Evolutionary conservation across 139 green algal genomes (phyloP).

Genomic region (Eudorina sp.): DNA sequence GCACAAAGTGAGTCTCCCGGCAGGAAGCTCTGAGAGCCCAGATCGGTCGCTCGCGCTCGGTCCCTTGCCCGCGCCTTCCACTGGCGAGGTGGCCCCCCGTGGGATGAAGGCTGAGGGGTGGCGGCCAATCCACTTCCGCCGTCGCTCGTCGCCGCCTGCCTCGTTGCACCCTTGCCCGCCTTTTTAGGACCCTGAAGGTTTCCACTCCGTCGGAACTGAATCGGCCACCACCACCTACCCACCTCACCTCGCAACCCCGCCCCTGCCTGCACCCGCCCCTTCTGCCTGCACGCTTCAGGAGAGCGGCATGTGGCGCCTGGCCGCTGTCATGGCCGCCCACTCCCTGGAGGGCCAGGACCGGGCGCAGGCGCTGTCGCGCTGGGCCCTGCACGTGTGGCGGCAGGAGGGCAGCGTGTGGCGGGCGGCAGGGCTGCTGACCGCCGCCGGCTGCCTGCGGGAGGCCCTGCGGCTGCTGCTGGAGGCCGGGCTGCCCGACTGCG

Average conservation of each 20-base stretch:
- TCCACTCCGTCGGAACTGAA: too few relatives aligned
- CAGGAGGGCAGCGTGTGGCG: conserved; percentile 69
- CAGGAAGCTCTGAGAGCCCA: too few relatives aligned
- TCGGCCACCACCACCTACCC: too few relatives aligned
- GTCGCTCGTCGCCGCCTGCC: too few relatives aligned
- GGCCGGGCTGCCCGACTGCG: conserved; percentile 69
- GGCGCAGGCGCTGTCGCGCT: conserved; percentile 69
- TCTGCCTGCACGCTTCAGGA: conserved; percentile 85
- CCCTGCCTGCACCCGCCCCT: not conserved
- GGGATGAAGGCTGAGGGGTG: too few relatives aligned
- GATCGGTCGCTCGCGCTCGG: too few relatives aligned
- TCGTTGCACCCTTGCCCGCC: too few relatives aligned
- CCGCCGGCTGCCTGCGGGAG: conserved; percentile 63
- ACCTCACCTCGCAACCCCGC: not conserved
- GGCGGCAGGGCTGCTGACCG: conserved; percentile 62
- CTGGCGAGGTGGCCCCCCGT: too few relatives aligned
- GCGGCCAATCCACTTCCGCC: too few relatives aligned
- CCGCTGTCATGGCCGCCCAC: conserved; percentile 72
- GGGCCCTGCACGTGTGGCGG: conserved; percentile 70
- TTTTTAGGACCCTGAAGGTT: too few relatives aligned
- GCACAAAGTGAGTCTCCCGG: too few relatives aligned
- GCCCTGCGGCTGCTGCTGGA: conserved; percentile 67
- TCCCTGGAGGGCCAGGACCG: conserved; percentile 61
- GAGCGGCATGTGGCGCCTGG: conserved; percentile 79
- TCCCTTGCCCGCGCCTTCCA: too few relatives aligned